phyloP scores from a whole-genome alignment of 2,329 filamentous ascomycete species.

The Apiospora arundinis region DNA sequence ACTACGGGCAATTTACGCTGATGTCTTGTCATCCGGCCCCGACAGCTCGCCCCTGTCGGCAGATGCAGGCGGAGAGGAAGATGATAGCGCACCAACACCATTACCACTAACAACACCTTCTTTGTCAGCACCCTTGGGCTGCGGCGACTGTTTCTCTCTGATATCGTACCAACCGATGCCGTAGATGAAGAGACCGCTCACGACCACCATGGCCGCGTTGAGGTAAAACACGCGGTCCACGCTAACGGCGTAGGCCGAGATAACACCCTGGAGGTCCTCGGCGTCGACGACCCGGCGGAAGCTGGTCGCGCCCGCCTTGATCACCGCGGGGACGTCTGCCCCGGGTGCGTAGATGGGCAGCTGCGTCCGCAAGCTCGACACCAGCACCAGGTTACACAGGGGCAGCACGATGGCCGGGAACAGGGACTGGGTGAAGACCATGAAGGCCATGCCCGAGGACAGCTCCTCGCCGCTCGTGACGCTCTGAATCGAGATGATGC shows the following conservation, averaged over 20 bases:
- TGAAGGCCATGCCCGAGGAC: constrained; percentile 34
- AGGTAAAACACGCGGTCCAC: constrained; percentile 51
- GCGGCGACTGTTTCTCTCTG: neutral
- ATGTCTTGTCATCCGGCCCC: too few relatives aligned
- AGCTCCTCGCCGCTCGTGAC: constrained; percentile 39
- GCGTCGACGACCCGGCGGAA: constrained; percentile 33
- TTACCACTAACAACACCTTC: too few relatives aligned
- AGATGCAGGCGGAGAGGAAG: too few relatives aligned
- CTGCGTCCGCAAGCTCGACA: constrained; percentile 51
- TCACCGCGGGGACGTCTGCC: constrained; percentile 41
- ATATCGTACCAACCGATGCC: neutral
- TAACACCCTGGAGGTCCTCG: constrained; percentile 42
- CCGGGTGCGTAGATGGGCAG: constrained; percentile 43
- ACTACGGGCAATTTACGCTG: too few relatives aligned
- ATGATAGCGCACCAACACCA: too few relatives aligned
- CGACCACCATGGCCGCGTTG: constrained; percentile 49
- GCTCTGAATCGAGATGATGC: constrained; percentile 49
- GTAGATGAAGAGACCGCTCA: constrained; percentile 29
- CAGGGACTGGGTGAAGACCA: constrained; percentile 51
- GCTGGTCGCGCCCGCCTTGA: constrained; percentile 44
- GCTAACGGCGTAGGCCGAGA: constrained; percentile 52
- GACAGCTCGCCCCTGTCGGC: too few relatives aligned
- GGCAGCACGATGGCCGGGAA: constrained; percentile 57
- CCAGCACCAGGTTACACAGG: constrained; percentile 57
- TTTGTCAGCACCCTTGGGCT: too few relatives aligned